Percentiles rank a stretch among this genome's conserved stretches.
Evolutionary conservation across 1,284 basidiomycete genomes (phyloP).

Genomic region (Tilletia indica): DNA sequence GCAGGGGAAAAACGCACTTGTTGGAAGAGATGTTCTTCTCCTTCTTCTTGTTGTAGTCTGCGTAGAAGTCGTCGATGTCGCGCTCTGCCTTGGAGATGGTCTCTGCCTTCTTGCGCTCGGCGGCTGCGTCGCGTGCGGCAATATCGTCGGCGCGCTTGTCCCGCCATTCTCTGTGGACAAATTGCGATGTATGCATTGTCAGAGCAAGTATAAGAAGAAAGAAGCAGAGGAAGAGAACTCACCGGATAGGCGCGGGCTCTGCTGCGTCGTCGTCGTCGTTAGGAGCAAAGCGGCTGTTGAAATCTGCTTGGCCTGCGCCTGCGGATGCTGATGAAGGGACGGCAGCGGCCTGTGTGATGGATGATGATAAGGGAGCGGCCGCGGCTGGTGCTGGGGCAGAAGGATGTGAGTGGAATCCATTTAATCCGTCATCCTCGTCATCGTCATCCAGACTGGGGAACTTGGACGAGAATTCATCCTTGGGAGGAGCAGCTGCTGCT

Average conservation of each 20-base stretch:
- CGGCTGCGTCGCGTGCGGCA: constrained; percentile 73
- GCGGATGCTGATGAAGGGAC: background rate
- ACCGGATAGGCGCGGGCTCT: constrained; percentile 45
- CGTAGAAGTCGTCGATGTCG: constrained; percentile 93
- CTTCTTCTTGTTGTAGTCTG: constrained; percentile 86
- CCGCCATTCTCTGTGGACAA: constrained; percentile 71
- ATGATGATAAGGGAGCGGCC: constrained; percentile 14
- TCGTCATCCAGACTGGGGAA: constrained; percentile 78
- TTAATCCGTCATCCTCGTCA: constrained; percentile 58
- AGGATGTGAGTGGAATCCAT: background rate
- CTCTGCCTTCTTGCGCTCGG: constrained; percentile 77
- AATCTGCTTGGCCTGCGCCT: background rate
- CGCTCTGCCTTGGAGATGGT: constrained; percentile 84
- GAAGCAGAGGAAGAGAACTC: background rate
- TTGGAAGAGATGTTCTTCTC: constrained; percentile 90
- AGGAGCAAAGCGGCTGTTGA: constrained; percentile 9
- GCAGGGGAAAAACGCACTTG: constrained; percentile 68
- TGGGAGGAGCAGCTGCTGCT: constrained; percentile 21
- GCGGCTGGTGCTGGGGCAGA: background rate
- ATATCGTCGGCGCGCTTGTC: constrained; percentile 84
- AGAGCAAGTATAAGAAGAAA: background rate
- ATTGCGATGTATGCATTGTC: background rate
- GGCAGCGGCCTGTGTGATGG: constrained; percentile 12
- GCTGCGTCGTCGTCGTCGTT: constrained; percentile 34
- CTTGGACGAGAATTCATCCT: constrained; percentile 80